These are phyloP conservation scores for Lactarius trivialis DNA, from an alignment of 768 basidiomycete species.

Conservation along the genomic window DNA sequence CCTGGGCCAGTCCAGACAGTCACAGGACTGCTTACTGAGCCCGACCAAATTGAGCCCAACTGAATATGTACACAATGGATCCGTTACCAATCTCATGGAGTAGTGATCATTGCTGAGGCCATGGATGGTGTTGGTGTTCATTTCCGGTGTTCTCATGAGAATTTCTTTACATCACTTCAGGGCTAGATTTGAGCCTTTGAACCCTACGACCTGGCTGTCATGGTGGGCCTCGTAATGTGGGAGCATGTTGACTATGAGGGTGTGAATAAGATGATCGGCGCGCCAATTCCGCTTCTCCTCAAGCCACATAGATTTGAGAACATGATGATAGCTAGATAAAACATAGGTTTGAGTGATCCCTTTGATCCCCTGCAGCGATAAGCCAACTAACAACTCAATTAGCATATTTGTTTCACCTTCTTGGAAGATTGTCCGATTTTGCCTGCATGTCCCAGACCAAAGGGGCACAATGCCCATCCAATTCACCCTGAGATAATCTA, in stretches of 20 bases:
- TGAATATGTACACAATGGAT: no score
- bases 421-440: not conserved
- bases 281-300: not conserved
- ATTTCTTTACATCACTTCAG: not conserved
- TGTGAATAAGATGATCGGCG: not conserved
- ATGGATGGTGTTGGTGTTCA: no score
- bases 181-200: not conserved
- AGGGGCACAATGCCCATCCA: not conserved
- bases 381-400: not conserved
- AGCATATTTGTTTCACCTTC: not conserved
- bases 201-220: not conserved
- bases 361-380: not conserved
- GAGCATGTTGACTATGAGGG: not conserved
- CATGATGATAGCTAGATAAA: no score
- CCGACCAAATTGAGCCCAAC: no score
- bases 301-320: not conserved
- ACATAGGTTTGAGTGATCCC: no score
- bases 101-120: no score
- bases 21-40: no score
- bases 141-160: no score
- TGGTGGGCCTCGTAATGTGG: not conserved
- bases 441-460: not conserved
- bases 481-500: not conserved
- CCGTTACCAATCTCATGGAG: no score
- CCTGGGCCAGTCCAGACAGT: no score